Evolutionary conservation across 306 rosid genomes (phyloP).

Genomic region (Medicago lupulina): DNA sequence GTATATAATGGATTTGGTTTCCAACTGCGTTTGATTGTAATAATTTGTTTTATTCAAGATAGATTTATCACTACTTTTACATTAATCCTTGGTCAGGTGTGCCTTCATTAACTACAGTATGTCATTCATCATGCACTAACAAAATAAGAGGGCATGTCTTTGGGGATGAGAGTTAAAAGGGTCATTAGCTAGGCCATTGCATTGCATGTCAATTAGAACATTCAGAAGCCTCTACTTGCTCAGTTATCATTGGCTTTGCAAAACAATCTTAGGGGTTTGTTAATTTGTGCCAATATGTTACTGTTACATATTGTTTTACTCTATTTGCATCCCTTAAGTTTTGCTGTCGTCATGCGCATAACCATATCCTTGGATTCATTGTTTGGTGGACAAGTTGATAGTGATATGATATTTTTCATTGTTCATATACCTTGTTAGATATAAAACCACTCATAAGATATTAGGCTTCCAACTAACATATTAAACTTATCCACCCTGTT

Average conservation of each 20-base stretch:
- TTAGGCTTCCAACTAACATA: neutral
- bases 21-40: conserved; percentile 26
- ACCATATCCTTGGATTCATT: conserved; percentile 19
- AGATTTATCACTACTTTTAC: conserved; percentile 9
- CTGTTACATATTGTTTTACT: conserved; percentile 22
- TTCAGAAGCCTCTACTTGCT: conserved; percentile 9
- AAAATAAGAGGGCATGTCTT: neutral
- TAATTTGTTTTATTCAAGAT: conserved; percentile 20
- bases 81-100: conserved; percentile 14
- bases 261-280: conserved; percentile 3
- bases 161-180: neutral
- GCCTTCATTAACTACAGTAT: conserved; percentile 12
- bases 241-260: conserved; percentile 4
- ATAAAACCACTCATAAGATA: neutral
- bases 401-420: neutral
- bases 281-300: conserved; percentile 23
- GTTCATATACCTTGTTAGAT: neutral
- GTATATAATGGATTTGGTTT: conserved; percentile 4
- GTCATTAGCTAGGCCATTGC: neutral
- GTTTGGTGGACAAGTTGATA: conserved; percentile 1
- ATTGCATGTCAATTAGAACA: conserved; percentile 29
- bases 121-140: conserved; percentile 29
- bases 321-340: conserved; percentile 8
- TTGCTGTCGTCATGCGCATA: neutral
- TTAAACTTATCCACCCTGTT: conserved; percentile 2